Base-by-base conservation (phyloP, 2,329 filamentous ascomycete species). In the Fusarium cicatricum region DNA sequence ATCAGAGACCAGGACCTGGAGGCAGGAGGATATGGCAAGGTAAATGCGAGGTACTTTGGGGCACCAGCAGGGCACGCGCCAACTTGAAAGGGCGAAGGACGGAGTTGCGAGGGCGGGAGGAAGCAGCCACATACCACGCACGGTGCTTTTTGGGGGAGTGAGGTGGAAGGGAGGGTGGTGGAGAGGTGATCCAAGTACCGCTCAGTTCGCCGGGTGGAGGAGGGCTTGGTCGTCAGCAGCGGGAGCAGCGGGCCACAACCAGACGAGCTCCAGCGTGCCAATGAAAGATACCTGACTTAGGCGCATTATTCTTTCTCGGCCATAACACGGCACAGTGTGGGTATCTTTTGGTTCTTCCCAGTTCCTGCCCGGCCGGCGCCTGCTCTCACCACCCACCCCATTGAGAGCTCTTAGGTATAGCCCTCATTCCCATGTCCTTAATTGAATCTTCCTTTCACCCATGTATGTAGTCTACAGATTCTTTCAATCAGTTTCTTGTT, bases 51-150 rank as follows among this genome's bases (percentile, higher is more conserved):
- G 34, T 38, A 17, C 57, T 53, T 40, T 50, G 50, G 50, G 47
- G 52, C 52, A 37, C 43, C 40, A 32, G 29, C 32, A 40, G 34
- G 61, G 60, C 60, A 63, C 60, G 59, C 60, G 59, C 60, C 51
- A 23, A 23, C 21, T 23, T 23, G 21, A 61, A 63, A 63, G 62
- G 51, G 60, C 52, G 60, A 63, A 57, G 48, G 55, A 54, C 58
- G 52, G 55, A 47, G 50, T 62, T 55, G 52, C 52, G 55, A 58
- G 52, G 56, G 56, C 53, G 58, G 60, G 55, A 51, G 40, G 61
- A 56, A 64, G 49, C 60, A 68, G 68, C 65, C 61, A 68, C 68
- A 64, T 67, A 61, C 57, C 60, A 67, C 66, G 61, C 65, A 68
- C 66, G 66, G 66, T 68, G 66, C 64, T 58, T 64, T 55, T 59